These are phyloP conservation scores for Lipomyces orientalis DNA, from an alignment of 805 yeast species.

Conservation along the genomic window DNA sequence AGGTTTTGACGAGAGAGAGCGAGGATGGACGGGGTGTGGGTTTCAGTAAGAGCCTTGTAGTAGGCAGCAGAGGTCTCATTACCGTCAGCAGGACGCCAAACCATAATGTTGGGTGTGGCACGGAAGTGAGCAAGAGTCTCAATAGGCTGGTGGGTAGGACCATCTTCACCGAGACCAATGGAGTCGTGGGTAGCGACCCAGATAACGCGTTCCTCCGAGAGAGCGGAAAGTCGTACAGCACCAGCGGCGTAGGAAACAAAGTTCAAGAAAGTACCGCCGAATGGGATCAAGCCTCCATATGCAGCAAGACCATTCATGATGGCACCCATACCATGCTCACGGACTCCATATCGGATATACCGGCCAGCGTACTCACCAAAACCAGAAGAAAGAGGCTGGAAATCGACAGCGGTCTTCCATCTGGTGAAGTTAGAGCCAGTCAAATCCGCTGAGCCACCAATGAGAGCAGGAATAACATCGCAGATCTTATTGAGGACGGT, in stretches of 20 bases:
- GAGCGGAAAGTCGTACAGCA: slow-evolving; percentile 57
- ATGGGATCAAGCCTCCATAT: slow-evolving; percentile 80
- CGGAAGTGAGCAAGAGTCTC: slow-evolving; percentile 58
- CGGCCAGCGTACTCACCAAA: slow-evolving; percentile 90
- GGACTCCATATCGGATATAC: slow-evolving; percentile 96
- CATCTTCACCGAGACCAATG: slow-evolving; percentile 64
- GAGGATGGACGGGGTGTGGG: slow-evolving; percentile 68
- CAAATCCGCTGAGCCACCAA: slow-evolving; percentile 98
- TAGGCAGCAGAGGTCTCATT: slow-evolving; percentile 61
- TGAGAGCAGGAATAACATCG: slow-evolving; percentile 77
- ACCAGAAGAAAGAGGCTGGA: slow-evolving; percentile 84
- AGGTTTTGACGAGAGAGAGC: slow-evolving; percentile 80
- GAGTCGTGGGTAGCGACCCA: slow-evolving; percentile 65
- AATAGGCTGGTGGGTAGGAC: slow-evolving; percentile 64
- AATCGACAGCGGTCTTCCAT: slow-evolving; percentile 81
- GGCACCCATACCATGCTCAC: slow-evolving; percentile 99
- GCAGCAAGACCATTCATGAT: slow-evolving; percentile 97
- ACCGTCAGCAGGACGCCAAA: slow-evolving; percentile 61
- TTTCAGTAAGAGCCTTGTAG: slow-evolving; percentile 62
- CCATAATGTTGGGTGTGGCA: slow-evolving; percentile 56
- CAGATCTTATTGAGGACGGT: slow-evolving; percentile 67
- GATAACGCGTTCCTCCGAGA: slow-evolving; percentile 53
- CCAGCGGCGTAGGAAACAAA: slow-evolving; percentile 69
- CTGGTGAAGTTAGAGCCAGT: slow-evolving; percentile 96
- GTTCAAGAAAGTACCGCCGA: slow-evolving; percentile 98